Evolutionary conservation across 176 grass and related monocot species (phyloP), one percentile per base, ranked within the genome.

Genomic region (Tillandsia leiboldiana): DNA sequence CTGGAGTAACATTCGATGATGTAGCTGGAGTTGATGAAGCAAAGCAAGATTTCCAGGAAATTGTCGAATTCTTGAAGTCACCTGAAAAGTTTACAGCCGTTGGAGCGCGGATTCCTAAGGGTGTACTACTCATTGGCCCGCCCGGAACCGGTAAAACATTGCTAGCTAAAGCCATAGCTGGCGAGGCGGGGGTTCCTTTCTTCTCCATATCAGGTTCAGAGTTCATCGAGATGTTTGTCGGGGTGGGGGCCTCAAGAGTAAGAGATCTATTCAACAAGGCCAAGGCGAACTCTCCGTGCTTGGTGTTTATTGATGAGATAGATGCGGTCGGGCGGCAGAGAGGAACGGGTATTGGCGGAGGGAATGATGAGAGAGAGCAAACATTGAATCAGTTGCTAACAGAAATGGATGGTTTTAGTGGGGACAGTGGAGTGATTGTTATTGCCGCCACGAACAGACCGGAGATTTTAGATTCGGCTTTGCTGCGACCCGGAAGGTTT

Each of bases 151-250:
- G 87, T 15, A 96, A 96, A 79, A 96, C 85, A 18, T 72, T 96
- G 63, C 85, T 96, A 69, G 84, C 84, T 6, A 96, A 83, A 70
- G 91, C 87, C 48, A 90, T 90, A 76, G 85, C 82, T 27, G 87
- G 91, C 6, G 84, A 96, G 81, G 91, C 91, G 8, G 85, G 80
- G 10, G 91, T 91, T 62, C 91, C 91, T 1, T 96, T 96, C 80
- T 91, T 96, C 75, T 96, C 87, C 14, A 71, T 91, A 13, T 91
- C 87, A 23, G 85, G 87, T 17, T 96, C 91, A 9, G 87, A 86
- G 78, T 96, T 96, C 82, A 88, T 96, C 67, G 84, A 96, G 78
- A 88, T 88, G 87, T 91, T 96, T 65, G 85, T 86, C 2, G 87
- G 87, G 26, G 82, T 96, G 8, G 91, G 91, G 56, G 87, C 84